Evolutionary conservation across 169 alveolate species (phyloP).

Genomic region (Cryptosporidium ryanae): DNA sequence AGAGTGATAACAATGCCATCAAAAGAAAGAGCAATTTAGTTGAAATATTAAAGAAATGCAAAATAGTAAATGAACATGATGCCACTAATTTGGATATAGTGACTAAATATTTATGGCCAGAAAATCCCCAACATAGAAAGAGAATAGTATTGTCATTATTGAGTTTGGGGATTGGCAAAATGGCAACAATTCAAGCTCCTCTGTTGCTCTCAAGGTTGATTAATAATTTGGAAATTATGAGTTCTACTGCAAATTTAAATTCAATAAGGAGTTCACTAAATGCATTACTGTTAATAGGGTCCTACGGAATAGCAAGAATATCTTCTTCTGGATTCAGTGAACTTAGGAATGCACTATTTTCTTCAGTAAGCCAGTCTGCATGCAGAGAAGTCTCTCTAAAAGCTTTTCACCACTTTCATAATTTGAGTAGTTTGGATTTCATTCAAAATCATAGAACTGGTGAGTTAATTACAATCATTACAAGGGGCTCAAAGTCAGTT

Average conservation of each 20-base stretch:
- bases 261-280: not conserved
- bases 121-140: conserved; percentile 24
- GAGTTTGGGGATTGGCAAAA: conserved; percentile 75
- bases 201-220: conserved; percentile 76
- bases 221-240: conserved; percentile 54
- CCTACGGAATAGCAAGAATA: conserved; percentile 68
- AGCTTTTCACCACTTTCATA: conserved; percentile 77
- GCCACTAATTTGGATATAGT: conserved; percentile 19
- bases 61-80: conserved; percentile 19
- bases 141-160: conserved; percentile 33
- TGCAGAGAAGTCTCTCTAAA: conserved; percentile 75
- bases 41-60: conserved; percentile 37
- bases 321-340: conserved; percentile 79
- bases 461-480: conserved; percentile 77
- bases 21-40: not conserved
- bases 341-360: conserved; percentile 78
- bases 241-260: not conserved
- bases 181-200: conserved; percentile 80
- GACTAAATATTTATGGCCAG: conserved; percentile 56
- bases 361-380: conserved; percentile 79
- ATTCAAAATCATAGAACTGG: conserved; percentile 80
- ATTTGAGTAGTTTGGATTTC: conserved; percentile 77
- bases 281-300: conserved; percentile 1
- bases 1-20: not conserved
- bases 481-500: conserved; percentile 79